Base-by-base conservation (phyloP, 2,329 filamentous ascomycete genomes). In the Fusarium sp. region DNA sequence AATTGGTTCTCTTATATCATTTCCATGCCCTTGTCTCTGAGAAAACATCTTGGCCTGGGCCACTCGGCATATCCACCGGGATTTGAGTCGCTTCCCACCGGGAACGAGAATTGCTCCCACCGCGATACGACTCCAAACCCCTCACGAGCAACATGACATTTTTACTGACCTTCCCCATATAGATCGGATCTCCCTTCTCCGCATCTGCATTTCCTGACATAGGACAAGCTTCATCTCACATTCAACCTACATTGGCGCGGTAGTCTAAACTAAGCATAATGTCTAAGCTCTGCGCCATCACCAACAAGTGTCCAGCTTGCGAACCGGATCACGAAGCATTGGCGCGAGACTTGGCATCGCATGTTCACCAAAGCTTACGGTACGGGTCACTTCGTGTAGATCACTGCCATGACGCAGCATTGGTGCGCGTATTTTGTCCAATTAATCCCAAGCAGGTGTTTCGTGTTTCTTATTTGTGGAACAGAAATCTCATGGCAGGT, bases 391-490 rank as follows among this genome's bases (percentile, higher is more conserved):
- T 32, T 56, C 26, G 20, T 56, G 28, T 32, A 13, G 24, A 42
- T 36, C 20, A 5, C 3, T 6, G 7, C 3, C 18, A 6, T 66
- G 8, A 20, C 11, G 22, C 15, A 51, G 38, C 41, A 74, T 74
- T 72, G 71, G 70, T 63, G 70, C 66, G 66, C 62, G 26, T 74
- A 22, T 42, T 24, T 15, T 5, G 5, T 17, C 34, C 18, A 24
- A 9, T 22, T 28, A 12, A n/a, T 20, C 26, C 12, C 45, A 34
- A 32, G 30, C 24, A 41, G 42, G 20, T 12, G 2, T 32, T 15
- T 39, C 4, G 1, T n/a, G 8, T 15, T 15, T 52, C 39, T 45
- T 38, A 74, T 73, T 72, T 45, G 70, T 74, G 71, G 71, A 73
- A 68, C 22, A 28, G 22, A 11, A 30, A 15, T 30, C n/a, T 45